Conservation (phyloP, 2,329 filamentous ascomycete genomes). For the Colletotrichum camelliae region DNA sequence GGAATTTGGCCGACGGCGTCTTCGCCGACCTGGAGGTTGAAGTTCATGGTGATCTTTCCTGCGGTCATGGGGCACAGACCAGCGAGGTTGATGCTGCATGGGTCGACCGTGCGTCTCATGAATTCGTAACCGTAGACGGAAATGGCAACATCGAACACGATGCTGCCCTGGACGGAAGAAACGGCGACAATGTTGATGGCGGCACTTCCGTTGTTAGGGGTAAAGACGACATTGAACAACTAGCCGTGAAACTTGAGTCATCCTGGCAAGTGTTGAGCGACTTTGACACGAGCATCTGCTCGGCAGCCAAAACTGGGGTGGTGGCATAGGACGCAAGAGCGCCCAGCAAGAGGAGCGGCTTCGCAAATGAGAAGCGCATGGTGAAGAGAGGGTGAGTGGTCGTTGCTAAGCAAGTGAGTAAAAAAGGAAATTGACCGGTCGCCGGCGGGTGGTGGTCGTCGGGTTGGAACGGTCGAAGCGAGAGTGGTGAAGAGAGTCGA, state of each 20-base stretch:
- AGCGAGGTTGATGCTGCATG: conserved; percentile 72
- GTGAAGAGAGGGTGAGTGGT: conserved; percentile 26
- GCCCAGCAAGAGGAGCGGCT: conserved; percentile 51
- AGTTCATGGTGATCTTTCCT: conserved; percentile 78
- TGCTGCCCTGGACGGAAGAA: conserved; percentile 81
- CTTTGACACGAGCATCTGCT: conserved; percentile 76
- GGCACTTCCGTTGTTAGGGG: conserved; percentile 75
- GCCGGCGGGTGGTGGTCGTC: neutral
- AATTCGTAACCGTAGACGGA: conserved; percentile 84
- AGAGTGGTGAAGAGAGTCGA: neutral
- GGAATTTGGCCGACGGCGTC: conserved; percentile 72
- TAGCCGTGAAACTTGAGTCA: conserved; percentile 85
- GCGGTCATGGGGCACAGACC: conserved; percentile 92
- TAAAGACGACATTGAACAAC: conserved; percentile 86
- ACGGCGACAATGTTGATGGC: conserved; percentile 79
- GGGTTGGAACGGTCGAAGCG: neutral
- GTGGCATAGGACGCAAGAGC: conserved; percentile 48
- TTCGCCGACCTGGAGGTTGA: conserved; percentile 66
- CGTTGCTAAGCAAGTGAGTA: neutral
- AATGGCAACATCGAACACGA: conserved; percentile 77
- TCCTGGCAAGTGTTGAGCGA: conserved; percentile 86
- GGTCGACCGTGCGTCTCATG: conserved; percentile 72
- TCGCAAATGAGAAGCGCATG: conserved; percentile 53
- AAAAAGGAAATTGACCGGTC: neutral
- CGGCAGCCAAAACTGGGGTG: conserved; percentile 54